Base-by-base conservation (phyloP, 2,329 filamentous ascomycete species). In the Incumbomyces lentus region DNA sequence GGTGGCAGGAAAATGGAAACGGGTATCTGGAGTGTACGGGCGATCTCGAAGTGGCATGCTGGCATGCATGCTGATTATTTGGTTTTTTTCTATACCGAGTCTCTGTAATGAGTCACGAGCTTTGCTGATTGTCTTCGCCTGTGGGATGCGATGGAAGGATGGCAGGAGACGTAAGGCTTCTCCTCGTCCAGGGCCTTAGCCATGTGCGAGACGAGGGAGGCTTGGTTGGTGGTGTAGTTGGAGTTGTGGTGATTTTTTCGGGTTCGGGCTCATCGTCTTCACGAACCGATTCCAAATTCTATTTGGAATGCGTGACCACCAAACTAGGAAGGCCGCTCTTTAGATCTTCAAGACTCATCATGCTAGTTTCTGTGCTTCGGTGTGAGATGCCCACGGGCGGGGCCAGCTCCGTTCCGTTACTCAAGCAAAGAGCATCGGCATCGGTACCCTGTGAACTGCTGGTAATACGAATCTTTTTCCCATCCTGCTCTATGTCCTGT, bases 401-500 rank as follows among this genome's bases (percentile, higher is more conserved):
- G 6, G 40, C 30, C 35, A 31, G n/a, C 17, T 44, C 40, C n/a
- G 30, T 30, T 8, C 13, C 17, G 17, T 18, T 26, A 2, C 14
- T 22, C 8, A 18, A 26, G 17, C 26, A 38, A 26, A 19, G 38
- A 18, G 19, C 42, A 12, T 45, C 42, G 12, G 31, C 31, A 35
- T 44, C 30, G 12, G 40, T 35, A 12, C 26, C 34, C 18, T 44
- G 40, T 16, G 40, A 18, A 31, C 42, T 45, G 42, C 42, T 45
- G 6, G 33, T 33, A 17, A 6, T 17, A 13, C 42, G 30, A 10
- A 7, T 4, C 38, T 33, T n/a, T 31, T 37, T 19, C 16, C 7
- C 38, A 11, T 38, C 42, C 7, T 29, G 12, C n/a, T 38, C 42
- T 30, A 34, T 12, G 22, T 45, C 42, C 18, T 14, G 29, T 14